Evolutionary conservation across 176 grass and related monocot genomes (phyloP).

Genomic region (Rhipidocladum racemiflorum): DNA sequence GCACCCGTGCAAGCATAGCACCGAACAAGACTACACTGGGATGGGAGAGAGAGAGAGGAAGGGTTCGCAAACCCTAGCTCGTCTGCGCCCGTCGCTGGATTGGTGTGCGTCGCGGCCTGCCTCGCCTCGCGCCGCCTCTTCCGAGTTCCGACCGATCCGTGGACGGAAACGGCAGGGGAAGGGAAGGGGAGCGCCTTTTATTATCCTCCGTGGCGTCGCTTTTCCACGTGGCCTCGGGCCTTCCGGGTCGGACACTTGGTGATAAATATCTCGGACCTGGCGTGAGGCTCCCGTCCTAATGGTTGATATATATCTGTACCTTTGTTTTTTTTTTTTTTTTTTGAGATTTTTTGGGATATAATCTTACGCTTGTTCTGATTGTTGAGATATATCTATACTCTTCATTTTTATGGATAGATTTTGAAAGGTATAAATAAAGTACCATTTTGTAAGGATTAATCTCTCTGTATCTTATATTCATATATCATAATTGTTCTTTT

Average conservation of each 20-base stretch:
- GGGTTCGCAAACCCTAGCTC: neutral
- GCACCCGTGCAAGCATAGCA: neutral
- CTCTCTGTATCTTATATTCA: too few species aligned
- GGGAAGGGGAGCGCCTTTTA: neutral
- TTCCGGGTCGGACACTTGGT: conserved; percentile 25
- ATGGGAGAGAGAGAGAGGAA: neutral
- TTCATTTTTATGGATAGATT: too few species aligned
- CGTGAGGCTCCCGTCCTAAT: too few species aligned
- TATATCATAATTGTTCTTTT: too few species aligned
- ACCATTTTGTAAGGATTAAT: too few species aligned
- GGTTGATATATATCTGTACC: too few species aligned
- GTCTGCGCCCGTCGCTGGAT: neutral
- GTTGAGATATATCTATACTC: too few species aligned
- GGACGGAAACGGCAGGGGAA: neutral
- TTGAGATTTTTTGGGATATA: too few species aligned
- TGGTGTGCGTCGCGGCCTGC: neutral
- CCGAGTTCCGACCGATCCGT: neutral
- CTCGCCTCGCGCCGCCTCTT: neutral
- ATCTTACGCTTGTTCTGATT: too few species aligned
- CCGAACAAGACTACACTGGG: neutral
- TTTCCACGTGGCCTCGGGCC: conserved; percentile 53
- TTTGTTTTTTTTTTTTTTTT: too few species aligned
- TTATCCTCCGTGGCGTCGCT: conserved; percentile 67
- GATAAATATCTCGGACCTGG: conserved; percentile 30
- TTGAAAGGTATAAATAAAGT: too few species aligned